Percentiles rank a stretch among this genome's conserved stretches.
Conservation (phyloP, 2,329 filamentous ascomycete genomes). For the Akanthomyces dipterigenus region DNA sequence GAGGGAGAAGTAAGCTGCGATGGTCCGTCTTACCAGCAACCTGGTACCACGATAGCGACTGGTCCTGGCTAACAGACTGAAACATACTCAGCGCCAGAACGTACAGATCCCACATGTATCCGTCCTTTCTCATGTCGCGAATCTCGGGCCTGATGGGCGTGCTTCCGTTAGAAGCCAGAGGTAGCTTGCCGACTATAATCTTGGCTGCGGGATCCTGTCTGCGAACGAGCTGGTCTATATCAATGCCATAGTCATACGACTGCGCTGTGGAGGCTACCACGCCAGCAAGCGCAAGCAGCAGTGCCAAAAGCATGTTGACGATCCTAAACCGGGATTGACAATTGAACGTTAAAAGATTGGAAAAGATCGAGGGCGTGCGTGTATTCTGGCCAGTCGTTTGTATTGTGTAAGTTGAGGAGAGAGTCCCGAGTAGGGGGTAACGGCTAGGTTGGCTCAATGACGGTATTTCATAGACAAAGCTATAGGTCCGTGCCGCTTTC, state of each 20-base stretch:
- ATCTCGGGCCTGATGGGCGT: constrained; percentile 57
- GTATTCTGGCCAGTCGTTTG: background rate
- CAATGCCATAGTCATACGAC: constrained; percentile 46
- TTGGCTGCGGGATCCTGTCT: constrained; percentile 29
- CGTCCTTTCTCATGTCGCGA: constrained; percentile 54
- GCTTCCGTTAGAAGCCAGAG: constrained; percentile 31
- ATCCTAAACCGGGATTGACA: background rate
- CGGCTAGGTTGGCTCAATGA: background rate
- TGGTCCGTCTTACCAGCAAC: constrained; percentile 54
- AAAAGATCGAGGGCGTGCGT: background rate
- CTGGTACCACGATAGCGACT: constrained; percentile 67
- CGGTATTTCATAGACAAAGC: background rate
- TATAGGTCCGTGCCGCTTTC: background rate
- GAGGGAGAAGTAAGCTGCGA: background rate
- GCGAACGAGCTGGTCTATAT: constrained; percentile 32
- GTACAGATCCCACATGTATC: constrained; percentile 69
- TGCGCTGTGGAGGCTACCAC: constrained; percentile 15
- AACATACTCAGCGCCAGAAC: constrained; percentile 68
- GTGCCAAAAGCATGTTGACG: background rate
- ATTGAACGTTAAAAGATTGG: background rate
- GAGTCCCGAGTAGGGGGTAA: background rate
- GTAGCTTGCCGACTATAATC: constrained; percentile 39
- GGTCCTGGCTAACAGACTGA: constrained; percentile 57
- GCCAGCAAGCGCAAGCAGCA: background rate
- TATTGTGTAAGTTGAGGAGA: background rate